Percentiles rank a stretch among this genome's conserved stretches.
These are phyloP conservation scores for Metschnikowia amazonensis DNA, from an alignment of 805 yeast species.

Conservation along the genomic window DNA sequence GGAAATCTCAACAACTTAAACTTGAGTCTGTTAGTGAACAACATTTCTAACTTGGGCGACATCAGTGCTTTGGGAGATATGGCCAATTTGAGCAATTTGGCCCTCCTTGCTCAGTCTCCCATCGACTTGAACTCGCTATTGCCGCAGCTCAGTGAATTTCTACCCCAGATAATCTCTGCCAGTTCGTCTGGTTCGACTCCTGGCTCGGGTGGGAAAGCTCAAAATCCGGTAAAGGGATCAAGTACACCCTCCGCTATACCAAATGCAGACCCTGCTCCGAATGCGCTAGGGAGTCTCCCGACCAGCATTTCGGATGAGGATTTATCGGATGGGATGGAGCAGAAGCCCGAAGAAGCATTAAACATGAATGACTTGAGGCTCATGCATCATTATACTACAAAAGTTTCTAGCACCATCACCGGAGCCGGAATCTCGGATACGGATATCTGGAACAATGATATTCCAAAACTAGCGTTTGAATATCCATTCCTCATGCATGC, in stretches of 20 bases:
- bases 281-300: background rate
- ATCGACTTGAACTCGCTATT: conserved; percentile 37
- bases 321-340: background rate
- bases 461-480: conserved; percentile 82
- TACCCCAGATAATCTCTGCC: background rate
- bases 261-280: background rate
- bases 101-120: conserved; percentile 42
- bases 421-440: conserved; percentile 87
- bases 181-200: background rate
- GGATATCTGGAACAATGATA: conserved; percentile 81
- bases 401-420: conserved; percentile 82
- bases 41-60: conserved; percentile 35
- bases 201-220: background rate
- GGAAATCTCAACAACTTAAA: conserved; percentile 42
- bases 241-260: background rate
- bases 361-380: conserved; percentile 75
- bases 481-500: conserved; percentile 92
- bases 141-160: conserved; percentile 13
- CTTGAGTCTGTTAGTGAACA: conserved; percentile 40
- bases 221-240: too few species aligned
- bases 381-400: conserved; percentile 83
- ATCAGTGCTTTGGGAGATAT: conserved; percentile 33
- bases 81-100: conserved; percentile 38
- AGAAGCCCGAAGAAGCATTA: conserved; percentile 22
- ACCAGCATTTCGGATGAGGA: background rate